Conservation (phyloP, 1,139 yeast species). For the Kodamaea plutei region DNA sequence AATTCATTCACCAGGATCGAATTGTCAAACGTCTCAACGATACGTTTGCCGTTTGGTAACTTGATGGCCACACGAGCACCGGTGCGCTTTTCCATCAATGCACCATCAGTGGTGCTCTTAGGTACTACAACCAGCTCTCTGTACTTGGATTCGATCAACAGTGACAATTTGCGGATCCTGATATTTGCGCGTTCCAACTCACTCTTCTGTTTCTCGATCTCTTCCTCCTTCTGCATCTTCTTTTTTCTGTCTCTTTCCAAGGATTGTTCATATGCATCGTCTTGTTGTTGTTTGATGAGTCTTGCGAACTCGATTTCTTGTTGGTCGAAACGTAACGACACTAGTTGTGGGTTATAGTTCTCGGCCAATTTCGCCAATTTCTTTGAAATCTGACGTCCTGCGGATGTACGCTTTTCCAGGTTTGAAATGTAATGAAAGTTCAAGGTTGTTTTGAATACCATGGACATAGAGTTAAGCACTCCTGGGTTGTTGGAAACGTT, state of each 20-base stretch:
- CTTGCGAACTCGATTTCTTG: constrained; percentile 52
- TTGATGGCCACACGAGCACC: constrained; percentile 39
- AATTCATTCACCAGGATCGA: constrained; percentile 52
- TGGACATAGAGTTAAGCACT: constrained; percentile 51
- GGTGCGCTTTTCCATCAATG: constrained; percentile 3
- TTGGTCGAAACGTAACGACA: constrained; percentile 48
- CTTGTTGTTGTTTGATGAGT: constrained; percentile 51
- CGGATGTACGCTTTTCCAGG: constrained; percentile 16
- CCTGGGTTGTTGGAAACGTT: constrained; percentile 50
- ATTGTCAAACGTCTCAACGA: constrained; percentile 52
- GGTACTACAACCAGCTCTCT: constrained; percentile 1
- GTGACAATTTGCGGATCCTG: constrained; percentile 3
- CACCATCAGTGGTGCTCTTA: constrained; percentile 1
- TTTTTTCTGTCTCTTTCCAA: constrained; percentile 42
- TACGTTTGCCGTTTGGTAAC: constrained; percentile 55
- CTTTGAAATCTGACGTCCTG: constrained; percentile 27
- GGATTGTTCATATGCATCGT: constrained; percentile 51
- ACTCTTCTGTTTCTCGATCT: constrained; percentile 6
- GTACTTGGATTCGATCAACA: constrained; percentile 4
- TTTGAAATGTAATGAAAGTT: constrained; percentile 19
- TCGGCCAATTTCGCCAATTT: constrained; percentile 35
- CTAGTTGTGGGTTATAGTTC: constrained; percentile 49
- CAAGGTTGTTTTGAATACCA: constrained; percentile 40
- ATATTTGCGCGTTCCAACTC: constrained; percentile 1
- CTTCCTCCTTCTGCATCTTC: constrained; percentile 27